These are phyloP conservation scores for Neolentinus lepideus DNA, from an alignment of 1,284 basidiomycete species.

Conservation along the genomic window DNA sequence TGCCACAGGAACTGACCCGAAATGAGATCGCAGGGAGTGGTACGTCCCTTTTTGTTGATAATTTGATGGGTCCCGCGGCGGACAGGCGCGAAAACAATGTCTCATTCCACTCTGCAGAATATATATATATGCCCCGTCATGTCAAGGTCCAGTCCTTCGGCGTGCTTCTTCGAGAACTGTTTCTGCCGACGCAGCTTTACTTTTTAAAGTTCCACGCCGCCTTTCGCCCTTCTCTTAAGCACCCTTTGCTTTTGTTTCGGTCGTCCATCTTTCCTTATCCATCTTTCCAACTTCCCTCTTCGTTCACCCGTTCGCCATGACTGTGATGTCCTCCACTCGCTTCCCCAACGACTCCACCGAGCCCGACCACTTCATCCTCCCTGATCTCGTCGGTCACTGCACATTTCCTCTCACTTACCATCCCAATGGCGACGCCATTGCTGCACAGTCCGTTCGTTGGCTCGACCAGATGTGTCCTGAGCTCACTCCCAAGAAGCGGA, in stretches of 20 bases:
- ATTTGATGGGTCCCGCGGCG: neutral
- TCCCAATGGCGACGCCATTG: conserved; percentile 44
- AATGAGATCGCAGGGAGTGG: neutral
- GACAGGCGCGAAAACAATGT: neutral
- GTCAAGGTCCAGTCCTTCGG: neutral
- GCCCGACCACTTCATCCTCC: conserved; percentile 40
- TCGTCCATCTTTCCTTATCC: neutral
- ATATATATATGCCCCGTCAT: neutral
- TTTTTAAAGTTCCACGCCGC: neutral
- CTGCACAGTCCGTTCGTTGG: conserved; percentile 52
- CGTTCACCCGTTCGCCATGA: neutral
- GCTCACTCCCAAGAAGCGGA: conserved; percentile 42
- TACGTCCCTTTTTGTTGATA: conserved; percentile 1
- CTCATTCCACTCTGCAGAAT: neutral
- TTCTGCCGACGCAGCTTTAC: neutral
- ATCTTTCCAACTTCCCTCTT: neutral
- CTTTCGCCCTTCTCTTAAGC: neutral
- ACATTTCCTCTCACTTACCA: conserved; percentile 47
- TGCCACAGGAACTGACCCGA: neutral
- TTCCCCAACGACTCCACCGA: neutral
- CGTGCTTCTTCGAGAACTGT: neutral
- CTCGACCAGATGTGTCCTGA: conserved; percentile 38
- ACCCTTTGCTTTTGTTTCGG: neutral
- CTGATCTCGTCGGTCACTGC: conserved; percentile 59
- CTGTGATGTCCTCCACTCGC: neutral